Evolutionary conservation across 2,329 filamentous ascomycete species (phyloP).

Genomic region (Rutstroemia sp.): DNA sequence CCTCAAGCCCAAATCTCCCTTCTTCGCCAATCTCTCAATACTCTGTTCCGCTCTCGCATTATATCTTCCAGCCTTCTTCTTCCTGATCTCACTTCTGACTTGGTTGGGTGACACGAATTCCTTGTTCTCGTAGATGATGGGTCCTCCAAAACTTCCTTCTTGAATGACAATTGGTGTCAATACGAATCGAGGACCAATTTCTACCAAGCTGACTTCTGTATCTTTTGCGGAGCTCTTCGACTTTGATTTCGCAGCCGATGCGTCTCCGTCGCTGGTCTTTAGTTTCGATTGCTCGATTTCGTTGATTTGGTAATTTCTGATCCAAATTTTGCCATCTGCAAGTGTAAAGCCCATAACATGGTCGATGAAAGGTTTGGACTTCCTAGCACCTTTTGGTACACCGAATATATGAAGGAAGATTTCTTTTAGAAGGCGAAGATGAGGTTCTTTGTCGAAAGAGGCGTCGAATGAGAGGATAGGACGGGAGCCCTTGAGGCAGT

Average conservation of each 20-base stretch:
- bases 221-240: constrained; percentile 42
- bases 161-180: constrained; percentile 92
- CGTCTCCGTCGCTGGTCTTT: constrained; percentile 33
- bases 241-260: constrained; percentile 33
- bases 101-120: constrained; percentile 97
- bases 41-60: constrained; percentile 68
- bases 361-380: constrained; percentile 93
- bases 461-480: constrained; percentile 89
- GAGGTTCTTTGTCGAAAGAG: constrained; percentile 73
- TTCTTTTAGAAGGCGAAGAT: constrained; percentile 80
- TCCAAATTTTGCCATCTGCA: constrained; percentile 91
- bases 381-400: constrained; percentile 79
- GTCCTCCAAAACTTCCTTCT: constrained; percentile 90
- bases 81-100: constrained; percentile 72
- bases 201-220: constrained; percentile 75
- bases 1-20: constrained; percentile 67
- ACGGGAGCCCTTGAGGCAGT: constrained; percentile 88
- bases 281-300: constrained; percentile 62
- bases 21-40: constrained; percentile 66
- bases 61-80: constrained; percentile 70
- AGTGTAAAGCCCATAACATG: constrained; percentile 90
- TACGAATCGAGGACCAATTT: constrained; percentile 91
- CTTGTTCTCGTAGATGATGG: constrained; percentile 97
- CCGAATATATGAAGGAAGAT: constrained; percentile 86
- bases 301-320: constrained; percentile 87